A percentile compares a stretch with the other conserved stretches of the same genome.
Evolutionary conservation across 1,284 basidiomycete genomes (phyloP).

Genomic region (Ganoderma lucidum): DNA sequence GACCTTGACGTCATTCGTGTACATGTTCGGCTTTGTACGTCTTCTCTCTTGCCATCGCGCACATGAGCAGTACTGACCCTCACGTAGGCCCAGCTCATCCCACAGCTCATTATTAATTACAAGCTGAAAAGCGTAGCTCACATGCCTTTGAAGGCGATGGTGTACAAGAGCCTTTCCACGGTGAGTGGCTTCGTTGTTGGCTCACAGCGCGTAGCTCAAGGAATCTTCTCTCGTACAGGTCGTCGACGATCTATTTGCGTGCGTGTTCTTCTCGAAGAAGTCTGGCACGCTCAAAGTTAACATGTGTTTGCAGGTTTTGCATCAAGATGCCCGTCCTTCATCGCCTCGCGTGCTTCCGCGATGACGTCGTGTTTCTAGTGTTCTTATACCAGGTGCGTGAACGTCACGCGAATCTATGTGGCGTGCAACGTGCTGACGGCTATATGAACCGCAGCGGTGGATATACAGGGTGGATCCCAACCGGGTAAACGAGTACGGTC

Average conservation of each 20-base stretch:
- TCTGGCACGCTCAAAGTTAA: conserved; percentile 12
- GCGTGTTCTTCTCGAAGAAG: conserved; percentile 39
- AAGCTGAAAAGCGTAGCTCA: conserved; percentile 95
- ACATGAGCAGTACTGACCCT: conserved; percentile 11
- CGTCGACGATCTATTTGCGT: conserved; percentile 95
- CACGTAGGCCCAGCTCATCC: conserved; percentile 84
- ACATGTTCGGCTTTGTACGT: conserved; percentile 96
- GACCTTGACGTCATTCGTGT: conserved; percentile 88
- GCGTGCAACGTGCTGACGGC: conserved; percentile 18
- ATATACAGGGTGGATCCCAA: conserved; percentile 96
- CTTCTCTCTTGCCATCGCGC: background rate
- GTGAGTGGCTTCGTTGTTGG: conserved; percentile 37
- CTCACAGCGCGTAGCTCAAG: background rate
- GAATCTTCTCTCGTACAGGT: conserved; percentile 41
- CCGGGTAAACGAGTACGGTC: conserved; percentile 95
- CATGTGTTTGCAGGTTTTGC: conserved; percentile 67
- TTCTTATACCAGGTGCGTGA: conserved; percentile 81
- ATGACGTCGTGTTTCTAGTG: conserved; percentile 90
- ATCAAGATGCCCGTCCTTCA: conserved; percentile 97
- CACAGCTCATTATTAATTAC: conserved; percentile 96
- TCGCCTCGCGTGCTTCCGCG: conserved; percentile 89
- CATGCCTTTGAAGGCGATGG: conserved; percentile 97
- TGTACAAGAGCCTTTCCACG: conserved; percentile 91
- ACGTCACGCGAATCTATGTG: background rate
- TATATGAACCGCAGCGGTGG: conserved; percentile 70